phyloP scores from a whole-genome alignment of 2,329 filamentous ascomycete genomes.

The Cryoendolithus antarcticus region DNA sequence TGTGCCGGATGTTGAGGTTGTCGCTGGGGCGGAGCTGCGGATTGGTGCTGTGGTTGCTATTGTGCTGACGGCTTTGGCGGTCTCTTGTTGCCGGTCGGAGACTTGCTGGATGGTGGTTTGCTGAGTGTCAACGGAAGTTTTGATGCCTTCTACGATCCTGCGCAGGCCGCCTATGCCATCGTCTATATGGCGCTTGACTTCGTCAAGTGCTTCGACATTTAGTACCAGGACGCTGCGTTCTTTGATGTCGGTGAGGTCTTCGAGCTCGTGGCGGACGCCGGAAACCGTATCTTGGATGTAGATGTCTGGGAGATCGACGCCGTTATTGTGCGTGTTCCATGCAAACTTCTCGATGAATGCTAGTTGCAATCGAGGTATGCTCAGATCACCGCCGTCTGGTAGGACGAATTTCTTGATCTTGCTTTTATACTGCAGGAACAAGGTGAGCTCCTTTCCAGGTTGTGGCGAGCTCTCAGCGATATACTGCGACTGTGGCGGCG shows the following conservation, averaged over 20 bases:
- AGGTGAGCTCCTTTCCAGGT: constrained; percentile 72
- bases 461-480: constrained; percentile 52
- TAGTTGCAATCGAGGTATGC: constrained; percentile 76
- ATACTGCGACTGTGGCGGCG: constrained; percentile 31
- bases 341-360: constrained; percentile 99
- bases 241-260: constrained; percentile 86
- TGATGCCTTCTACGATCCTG: constrained; percentile 73
- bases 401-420: constrained; percentile 95
- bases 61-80: constrained; percentile 72
- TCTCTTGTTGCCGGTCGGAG: constrained; percentile 80
- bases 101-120: constrained; percentile 71
- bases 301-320: constrained; percentile 84
- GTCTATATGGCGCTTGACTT: constrained; percentile 93
- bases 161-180: constrained; percentile 74
- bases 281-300: constrained; percentile 95
- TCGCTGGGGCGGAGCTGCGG: constrained; percentile 18
- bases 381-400: constrained; percentile 71
- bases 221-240: constrained; percentile 90
- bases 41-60: constrained; percentile 38
- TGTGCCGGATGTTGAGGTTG: constrained; percentile 14
- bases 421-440: constrained; percentile 93
- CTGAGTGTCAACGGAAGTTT: constrained; percentile 72
- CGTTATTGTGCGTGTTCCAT: constrained; percentile 95
- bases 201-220: constrained; percentile 85
- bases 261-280: constrained; percentile 89